Base-by-base conservation (phyloP, 2,329 filamentous ascomycete genomes). In the Penicillium sp. region DNA sequence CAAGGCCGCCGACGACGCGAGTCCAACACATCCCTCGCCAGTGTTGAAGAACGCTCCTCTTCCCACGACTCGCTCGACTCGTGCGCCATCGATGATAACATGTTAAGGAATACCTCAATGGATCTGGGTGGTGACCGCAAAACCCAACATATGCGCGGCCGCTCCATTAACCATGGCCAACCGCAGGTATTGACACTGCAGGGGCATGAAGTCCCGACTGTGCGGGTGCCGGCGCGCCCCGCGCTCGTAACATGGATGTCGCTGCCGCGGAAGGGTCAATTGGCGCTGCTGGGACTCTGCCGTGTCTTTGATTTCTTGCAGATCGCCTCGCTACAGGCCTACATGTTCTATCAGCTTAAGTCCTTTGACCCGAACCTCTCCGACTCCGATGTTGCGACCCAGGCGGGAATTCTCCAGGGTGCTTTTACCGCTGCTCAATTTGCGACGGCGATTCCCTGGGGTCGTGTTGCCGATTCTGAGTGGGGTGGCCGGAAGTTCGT, bases 321-420 rank as follows among this genome's bases (percentile, higher is more conserved):
- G 57, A 67, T 75, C 33, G 70, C 73, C 53, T 73, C 73, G 16
- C 53, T 75, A 51, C 73, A 75, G 57, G 82, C 88, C 0, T 93
- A 93, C 73, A 88, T 93, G 81, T 94, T 89, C 75, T 94, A 92
- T 70, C 89, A 92, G 70, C 82, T 95, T 35, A 86, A 86, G 66
- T 92, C 87, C 62, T 92, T 94, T 64, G 80, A 88, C 10, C 75
- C 77, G 30, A 77, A 70, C 26, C 72, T 80, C 10, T 75, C 80
- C 17, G 80, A 85, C 50, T 78, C 79, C 1, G 84, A 83, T 11
- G 89, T 94, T 59, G 83, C 90, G 1, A 82, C 82, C 31, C 89
- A 93, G 69, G 88, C 88, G 0, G 90, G 90, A 42, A 76, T 93
- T 3, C 78, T 94, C 26, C 84, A 89, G 50, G 89, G 88, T 17